These are phyloP conservation scores for Staphylotrichum tortipilum DNA, from an alignment of 495 filamentous ascomycete genomes.

Conservation along the genomic window DNA sequence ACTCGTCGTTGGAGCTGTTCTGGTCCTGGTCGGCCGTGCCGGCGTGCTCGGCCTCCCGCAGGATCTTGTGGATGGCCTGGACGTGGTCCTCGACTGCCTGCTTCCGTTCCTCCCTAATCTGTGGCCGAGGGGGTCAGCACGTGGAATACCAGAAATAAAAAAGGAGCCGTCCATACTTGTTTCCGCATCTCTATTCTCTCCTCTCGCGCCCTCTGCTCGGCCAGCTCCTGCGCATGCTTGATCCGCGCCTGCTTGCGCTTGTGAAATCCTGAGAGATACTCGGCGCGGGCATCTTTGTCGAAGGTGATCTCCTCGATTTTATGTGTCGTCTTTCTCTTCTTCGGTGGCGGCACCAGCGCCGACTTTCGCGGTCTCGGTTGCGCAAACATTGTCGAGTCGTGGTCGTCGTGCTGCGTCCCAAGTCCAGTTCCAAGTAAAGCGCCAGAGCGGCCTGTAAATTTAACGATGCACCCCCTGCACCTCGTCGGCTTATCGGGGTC, in stretches of 20 bases:
- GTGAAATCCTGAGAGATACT: conserved; percentile 92
- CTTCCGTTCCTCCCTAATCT: conserved; percentile 75
- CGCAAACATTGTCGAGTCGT: conserved; percentile 36
- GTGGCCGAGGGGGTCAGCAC: conserved; percentile 3
- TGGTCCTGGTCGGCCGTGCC: conserved; percentile 30
- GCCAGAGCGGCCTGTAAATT: conserved; percentile 7
- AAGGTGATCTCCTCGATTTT: conserved; percentile 74
- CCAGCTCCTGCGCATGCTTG: conserved; percentile 73
- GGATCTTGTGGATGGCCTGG: conserved; percentile 55
- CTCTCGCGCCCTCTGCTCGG: conserved; percentile 60
- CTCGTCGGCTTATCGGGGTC: conserved; percentile 9
- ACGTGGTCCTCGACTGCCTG: conserved; percentile 73
- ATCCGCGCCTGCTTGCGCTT: conserved; percentile 81
- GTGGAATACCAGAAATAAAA: too few relatives aligned
- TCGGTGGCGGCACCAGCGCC: conserved; percentile 41
- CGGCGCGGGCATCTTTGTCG: conserved; percentile 63
- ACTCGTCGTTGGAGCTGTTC: conserved; percentile 44
- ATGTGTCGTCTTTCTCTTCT: conserved; percentile 53
- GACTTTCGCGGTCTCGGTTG: conserved; percentile 42
- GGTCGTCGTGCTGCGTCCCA: too few relatives aligned
- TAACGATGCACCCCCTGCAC: not conserved
- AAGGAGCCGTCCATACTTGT: conserved; percentile 45
- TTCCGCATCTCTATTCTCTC: conserved; percentile 63
- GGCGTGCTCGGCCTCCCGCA: conserved; percentile 47
- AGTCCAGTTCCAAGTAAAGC: too few relatives aligned